Base-by-base conservation (phyloP, 2,329 filamentous ascomycete species). In the Diaporthe caulivora region DNA sequence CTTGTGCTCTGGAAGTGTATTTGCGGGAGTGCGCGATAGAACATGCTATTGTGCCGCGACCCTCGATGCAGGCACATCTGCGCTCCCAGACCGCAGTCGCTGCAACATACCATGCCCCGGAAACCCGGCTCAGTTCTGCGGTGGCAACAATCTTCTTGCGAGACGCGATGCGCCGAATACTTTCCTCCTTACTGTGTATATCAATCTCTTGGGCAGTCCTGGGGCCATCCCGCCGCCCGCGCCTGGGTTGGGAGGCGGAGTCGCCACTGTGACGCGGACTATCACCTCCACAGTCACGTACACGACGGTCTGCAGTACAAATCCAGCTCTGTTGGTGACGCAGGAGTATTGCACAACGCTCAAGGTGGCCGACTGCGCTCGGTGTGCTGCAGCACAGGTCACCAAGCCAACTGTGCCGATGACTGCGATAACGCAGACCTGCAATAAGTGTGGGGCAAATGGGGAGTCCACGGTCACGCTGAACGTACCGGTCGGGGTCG, bases 31-130 rank as follows among this genome's bases (percentile, higher is more conserved):
- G 34, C 44, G 51, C 26, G 58, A 71, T 49, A 76, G 72, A 4
- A 73, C 64, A 17, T 88, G 87, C 77, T 87, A 86, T 79, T 89
- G 87, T 72, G 85, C 86, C 44, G 79, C 83, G 17, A 73, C 69
- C 1, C 79, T 88, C 24, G 84, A 85, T 49, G 78, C 79, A 6
- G 80, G 82, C 57, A 84, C 86, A n/a, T 80, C 76, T 17, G 82
- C 85, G 17, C 75, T 83, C 1, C 67, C 74, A 2, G 78, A 78
- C 55, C 79, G 80, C 60, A 76, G 75, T 21, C 74, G 76, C 44
- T 87, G 87, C 75, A 76, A 84, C 69, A 76, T 77, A 2, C 78
- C 79, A 0, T 88, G 87, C 73, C 84, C 86, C 0, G 86, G 86
- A 2, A 80, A 87, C 73, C 73, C 75, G 0, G 37, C 42, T 2